Base-by-base conservation (phyloP, 1,284 basidiomycete species). In the Wallemia hederae region DNA sequence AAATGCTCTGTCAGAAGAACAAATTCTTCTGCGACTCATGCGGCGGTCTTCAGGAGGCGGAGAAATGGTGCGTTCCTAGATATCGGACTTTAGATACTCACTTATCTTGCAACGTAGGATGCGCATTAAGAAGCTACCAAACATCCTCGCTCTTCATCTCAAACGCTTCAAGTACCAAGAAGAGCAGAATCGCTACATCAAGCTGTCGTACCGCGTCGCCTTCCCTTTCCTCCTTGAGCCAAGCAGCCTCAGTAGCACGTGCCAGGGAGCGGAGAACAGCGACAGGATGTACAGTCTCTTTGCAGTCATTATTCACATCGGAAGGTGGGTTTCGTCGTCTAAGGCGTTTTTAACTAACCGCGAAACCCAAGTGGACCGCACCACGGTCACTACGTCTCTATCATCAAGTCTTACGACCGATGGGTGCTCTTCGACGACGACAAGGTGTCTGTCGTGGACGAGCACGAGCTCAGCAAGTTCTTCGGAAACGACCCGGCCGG, bases 141-240 rank as follows among this genome's bases (percentile, higher is more conserved):
- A 96, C 69, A 77, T 98, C 39, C 80, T 98, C 26, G 89, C 91
- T 15, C 75, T 98, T 39, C 92, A 98, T 71, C 75, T 98, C 60
- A 98, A 98, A 72, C 81, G 94, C 29, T 98, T 98, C 80, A 96
- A 92, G 72, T 94, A 89, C 69, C 89, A 94, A 69, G 90, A 94
- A 70, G 80, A 86, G 63, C 73, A 84, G 2, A 80, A 82, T 63
- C 81, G 80, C 65, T 89, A 90, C 71, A 85, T 91, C 75, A 98
- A 97, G 71, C 80, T 97, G 59, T 80, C 85, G 17, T 97, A 97
- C 69, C 84, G 92, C 25, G 91, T 98, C 62, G 88, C 88, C 2
- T 98, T 98, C 71, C 92, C 94, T 1, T 78, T 88, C 64, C 83
- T 96, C 69, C 78, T 98, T 27, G 80, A 91, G 60, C 74, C 98